Evolutionary conservation across 2,329 filamentous ascomycete genomes (phyloP).

Genomic region (Aspergillus terreus): DNA sequence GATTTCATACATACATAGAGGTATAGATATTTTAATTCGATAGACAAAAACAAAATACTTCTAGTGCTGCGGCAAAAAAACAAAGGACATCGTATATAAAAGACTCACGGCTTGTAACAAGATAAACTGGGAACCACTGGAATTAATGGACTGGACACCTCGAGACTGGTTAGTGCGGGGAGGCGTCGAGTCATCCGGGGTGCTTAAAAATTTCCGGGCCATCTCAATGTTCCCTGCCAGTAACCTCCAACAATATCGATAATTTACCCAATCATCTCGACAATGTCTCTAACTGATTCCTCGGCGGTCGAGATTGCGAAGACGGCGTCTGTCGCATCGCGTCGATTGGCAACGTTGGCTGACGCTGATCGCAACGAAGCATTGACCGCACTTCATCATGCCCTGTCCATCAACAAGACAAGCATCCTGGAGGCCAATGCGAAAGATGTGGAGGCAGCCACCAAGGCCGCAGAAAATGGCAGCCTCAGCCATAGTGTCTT

Average conservation of each 20-base stretch:
- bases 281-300: constrained; percentile 87
- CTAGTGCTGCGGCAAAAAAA: too few relatives aligned
- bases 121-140: too few relatives aligned
- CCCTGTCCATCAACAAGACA: constrained; percentile 66
- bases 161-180: neutral
- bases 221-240: neutral
- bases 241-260: neutral
- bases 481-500: constrained; percentile 76
- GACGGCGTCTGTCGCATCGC: constrained; percentile 76
- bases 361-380: constrained; percentile 76
- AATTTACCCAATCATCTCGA: neutral
- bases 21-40: too few relatives aligned
- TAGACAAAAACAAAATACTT: too few relatives aligned
- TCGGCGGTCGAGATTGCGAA: constrained; percentile 72
- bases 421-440: constrained; percentile 84
- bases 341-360: constrained; percentile 75
- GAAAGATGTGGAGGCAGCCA: constrained; percentile 72
- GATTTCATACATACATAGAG: too few relatives aligned
- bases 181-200: neutral
- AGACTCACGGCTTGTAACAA: too few relatives aligned
- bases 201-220: neutral
- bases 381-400: constrained; percentile 74
- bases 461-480: constrained; percentile 69
- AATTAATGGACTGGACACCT: too few relatives aligned
- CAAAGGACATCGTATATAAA: too few relatives aligned